Percentiles rank a stretch among this genome's conserved stretches.
These are phyloP conservation scores for Pythium volutum DNA, from an alignment of 352 stramenopile species.

Conservation along the genomic window DNA sequence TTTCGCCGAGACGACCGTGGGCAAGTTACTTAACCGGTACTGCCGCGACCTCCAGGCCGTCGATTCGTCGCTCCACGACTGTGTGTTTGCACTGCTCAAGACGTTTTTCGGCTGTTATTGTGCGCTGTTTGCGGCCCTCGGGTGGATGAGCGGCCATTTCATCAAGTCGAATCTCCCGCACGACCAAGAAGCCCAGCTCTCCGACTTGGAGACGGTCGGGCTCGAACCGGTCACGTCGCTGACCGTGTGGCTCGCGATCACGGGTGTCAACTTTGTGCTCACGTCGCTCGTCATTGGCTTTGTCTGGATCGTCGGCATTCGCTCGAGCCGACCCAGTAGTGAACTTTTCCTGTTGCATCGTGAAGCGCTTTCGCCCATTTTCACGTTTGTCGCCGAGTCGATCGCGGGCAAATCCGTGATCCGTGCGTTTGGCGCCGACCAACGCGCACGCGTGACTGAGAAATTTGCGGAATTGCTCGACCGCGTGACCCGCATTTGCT, in stretches of 20 bases:
- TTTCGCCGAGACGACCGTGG: conserved; percentile 26
- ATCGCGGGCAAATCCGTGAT: conserved; percentile 25
- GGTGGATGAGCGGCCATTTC: conserved; percentile 36
- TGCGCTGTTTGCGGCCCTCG: conserved; percentile 33
- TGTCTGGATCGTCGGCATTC: conserved; percentile 31
- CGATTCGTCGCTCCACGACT: conserved; percentile 28
- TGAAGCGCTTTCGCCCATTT: conserved; percentile 28
- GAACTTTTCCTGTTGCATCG: conserved; percentile 38
- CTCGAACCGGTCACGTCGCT: conserved; percentile 17
- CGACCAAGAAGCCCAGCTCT: not conserved
- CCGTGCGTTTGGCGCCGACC: conserved; percentile 21
- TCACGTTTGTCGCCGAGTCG: conserved; percentile 25
- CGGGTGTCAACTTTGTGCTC: conserved; percentile 25
- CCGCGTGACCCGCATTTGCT: conserved; percentile 19
- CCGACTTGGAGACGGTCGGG: conserved; percentile 20
- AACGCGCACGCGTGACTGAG: conserved; percentile 17
- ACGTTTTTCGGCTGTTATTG: conserved; percentile 38
- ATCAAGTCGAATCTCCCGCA: conserved; percentile 22
- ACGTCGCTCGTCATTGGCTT: conserved; percentile 23
- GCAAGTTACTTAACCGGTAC: conserved; percentile 28
- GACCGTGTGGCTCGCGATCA: conserved; percentile 27
- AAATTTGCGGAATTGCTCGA: conserved; percentile 19
- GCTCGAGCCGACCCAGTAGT: conserved; percentile 29
- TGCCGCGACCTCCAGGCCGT: conserved; percentile 30
- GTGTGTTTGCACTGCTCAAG: conserved; percentile 25